Base-by-base conservation (phyloP, 23 red algal genomes). In the Cyanidiococcus yangmingshanensis region DNA sequence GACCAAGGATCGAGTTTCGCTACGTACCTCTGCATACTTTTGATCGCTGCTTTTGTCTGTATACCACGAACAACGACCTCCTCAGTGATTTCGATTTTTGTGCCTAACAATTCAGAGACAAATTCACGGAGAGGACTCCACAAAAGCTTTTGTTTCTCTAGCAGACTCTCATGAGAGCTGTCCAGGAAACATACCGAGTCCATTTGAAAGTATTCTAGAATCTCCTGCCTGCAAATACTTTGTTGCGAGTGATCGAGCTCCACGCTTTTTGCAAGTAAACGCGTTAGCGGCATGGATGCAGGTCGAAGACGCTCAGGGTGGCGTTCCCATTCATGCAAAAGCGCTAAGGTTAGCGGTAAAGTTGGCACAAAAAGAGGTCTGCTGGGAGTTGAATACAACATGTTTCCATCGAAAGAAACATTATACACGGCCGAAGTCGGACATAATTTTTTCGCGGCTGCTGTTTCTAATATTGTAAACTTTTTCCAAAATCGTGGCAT, bases 141-240 rank as follows among this genome's bases (percentile, higher is more conserved):
- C 27, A 71, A 29, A 2, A 12, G 63, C 12, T 71, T 29, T 30
- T 71, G 63, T 25, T 30, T 25, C 63, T 3, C 63, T 7, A 25
- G 63, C 63, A 71, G 27, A 25, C n/a, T 32, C 27, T 7, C 63
- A 25, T 25, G 63, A 25, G 21, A 12, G n/a, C 7, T 7, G 7
- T 35, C 32, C 63, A 25, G n/a, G 32, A 71, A 71, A 71, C 63
- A 71, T 3, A 71, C 12, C 27, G 63, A 32, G 27, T 71, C 63
- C 16, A 29, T 30, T 12, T 30, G 12, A 25, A 71, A 35, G 32
- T 32, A 30, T 29, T 71, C 63, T 29, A 71, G 27, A 25, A 71
- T 25, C 63, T 71, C 63, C 27, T 29, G 63, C 7, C 3, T 30
- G 63, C 12, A 71, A 12, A 71, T 2, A 7, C 3, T 29, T 25